Percentiles rank a stretch among this genome's conserved stretches.
phyloP scores from a whole-genome alignment of 306 rosid species.

The Trifolium pratense region DNA sequence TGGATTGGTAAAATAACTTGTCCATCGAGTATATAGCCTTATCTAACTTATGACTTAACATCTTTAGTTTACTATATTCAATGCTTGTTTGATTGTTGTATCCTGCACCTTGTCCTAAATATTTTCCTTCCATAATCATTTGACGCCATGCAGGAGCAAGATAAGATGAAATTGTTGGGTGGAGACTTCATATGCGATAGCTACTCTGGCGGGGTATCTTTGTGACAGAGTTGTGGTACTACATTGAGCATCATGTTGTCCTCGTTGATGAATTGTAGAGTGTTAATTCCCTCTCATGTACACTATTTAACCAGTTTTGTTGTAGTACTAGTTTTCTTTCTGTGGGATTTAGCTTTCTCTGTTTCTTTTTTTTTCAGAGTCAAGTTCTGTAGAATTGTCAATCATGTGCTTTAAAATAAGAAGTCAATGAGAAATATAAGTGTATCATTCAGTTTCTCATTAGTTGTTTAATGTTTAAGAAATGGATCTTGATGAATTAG shows the following conservation, averaged over 20 bases:
- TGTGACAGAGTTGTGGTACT: conserved; percentile 41
- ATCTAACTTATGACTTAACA: neutral
- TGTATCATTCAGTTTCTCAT: neutral
- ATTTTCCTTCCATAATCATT: neutral
- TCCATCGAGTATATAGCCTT: neutral
- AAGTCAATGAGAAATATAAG: conserved; percentile 10
- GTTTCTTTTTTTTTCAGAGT: neutral
- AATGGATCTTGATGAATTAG: neutral
- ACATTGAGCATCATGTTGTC: conserved; percentile 38
- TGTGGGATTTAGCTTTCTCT: conserved; percentile 43
- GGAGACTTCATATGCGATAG: conserved; percentile 59
- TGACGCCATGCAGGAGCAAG: conserved; percentile 65
- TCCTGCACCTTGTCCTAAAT: neutral
- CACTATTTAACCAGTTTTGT: conserved; percentile 35
- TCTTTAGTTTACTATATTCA: neutral
- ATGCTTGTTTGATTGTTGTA: neutral
- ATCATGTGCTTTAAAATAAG: conserved; percentile 31
- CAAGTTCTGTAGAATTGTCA: conserved; percentile 41
- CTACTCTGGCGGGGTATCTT: conserved; percentile 58
- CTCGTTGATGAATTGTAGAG: conserved; percentile 45
- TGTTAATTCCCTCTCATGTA: conserved; percentile 11
- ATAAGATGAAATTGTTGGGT: conserved; percentile 50
- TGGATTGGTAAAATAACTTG: neutral
- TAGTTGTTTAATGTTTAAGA: neutral
- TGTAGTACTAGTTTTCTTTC: conserved; percentile 26